These are phyloP conservation scores for Alternaria dauci DNA, from an alignment of 2,329 filamentous ascomycete species.

Conservation along the genomic window DNA sequence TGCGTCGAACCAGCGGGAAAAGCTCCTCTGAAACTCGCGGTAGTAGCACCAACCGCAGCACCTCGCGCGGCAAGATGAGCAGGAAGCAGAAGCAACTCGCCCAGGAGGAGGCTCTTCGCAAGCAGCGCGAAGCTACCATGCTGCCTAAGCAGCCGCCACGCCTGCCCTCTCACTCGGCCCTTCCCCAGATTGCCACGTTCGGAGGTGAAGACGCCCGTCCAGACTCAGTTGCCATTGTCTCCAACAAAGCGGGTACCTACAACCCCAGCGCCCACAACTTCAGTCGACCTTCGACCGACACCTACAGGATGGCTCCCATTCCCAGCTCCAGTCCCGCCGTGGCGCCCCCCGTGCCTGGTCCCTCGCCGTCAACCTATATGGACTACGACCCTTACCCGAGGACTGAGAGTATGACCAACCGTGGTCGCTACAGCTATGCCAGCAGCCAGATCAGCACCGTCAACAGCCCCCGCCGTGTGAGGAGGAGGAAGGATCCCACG, in stretches of 20 bases:
- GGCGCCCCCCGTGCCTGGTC: constrained; percentile 63
- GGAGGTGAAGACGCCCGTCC: constrained; percentile 69
- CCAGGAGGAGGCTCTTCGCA: constrained; percentile 62
- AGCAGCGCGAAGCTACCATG: constrained; percentile 63
- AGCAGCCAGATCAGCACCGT: constrained; percentile 89
- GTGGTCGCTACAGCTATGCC: constrained; percentile 94
- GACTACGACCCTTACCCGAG: constrained; percentile 80
- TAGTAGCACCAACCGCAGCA: constrained; percentile 33
- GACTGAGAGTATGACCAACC: constrained; percentile 94
- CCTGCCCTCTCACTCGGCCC: constrained; percentile 59
- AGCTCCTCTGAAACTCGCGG: constrained; percentile 32
- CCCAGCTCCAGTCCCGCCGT: constrained; percentile 27
- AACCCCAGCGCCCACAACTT: constrained; percentile 43
- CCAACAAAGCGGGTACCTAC: constrained; percentile 62
- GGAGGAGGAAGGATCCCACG: constrained; percentile 95
- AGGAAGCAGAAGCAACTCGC: constrained; percentile 64
- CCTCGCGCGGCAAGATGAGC: constrained; percentile 56
- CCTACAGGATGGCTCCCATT: constrained; percentile 49
- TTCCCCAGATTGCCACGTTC: constrained; percentile 64
- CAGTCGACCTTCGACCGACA: constrained; percentile 49
- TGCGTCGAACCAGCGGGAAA: constrained; percentile 46
- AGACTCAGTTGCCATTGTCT: constrained; percentile 68
- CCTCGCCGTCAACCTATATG: constrained; percentile 54
- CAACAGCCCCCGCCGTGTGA: constrained; percentile 90
- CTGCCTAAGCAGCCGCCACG: constrained; percentile 68